Conservation (phyloP, 73 alveolate species). For the Symbiodinium natans region DNA sequence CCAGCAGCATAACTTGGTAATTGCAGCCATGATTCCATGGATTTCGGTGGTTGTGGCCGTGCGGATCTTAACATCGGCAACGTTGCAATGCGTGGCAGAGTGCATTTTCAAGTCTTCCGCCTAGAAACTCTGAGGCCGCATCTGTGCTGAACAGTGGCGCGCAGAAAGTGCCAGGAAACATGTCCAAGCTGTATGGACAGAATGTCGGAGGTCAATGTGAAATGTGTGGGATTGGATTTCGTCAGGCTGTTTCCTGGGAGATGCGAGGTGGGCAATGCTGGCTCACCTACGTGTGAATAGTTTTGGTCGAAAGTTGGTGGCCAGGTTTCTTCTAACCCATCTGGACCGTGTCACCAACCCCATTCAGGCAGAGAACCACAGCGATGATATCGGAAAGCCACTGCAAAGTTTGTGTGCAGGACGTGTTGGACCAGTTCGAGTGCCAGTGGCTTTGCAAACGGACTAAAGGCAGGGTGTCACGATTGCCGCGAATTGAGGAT, state of each 20-base stretch:
- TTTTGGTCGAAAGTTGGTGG: neutral
- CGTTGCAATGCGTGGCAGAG: no score
- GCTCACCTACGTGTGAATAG: neutral
- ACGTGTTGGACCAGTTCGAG: conserved; percentile 60
- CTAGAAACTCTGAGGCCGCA: no score
- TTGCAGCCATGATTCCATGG: no score
- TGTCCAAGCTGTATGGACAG: no score
- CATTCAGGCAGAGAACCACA: conserved; percentile 14
- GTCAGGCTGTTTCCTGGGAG: conserved; percentile 83
- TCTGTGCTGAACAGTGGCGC: no score
- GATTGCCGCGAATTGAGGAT: neutral
- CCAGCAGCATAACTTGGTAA: no score
- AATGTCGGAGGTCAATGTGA: no score
- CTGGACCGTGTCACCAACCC: conserved; percentile 81
- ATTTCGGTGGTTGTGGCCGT: no score
- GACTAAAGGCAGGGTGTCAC: conserved; percentile 18
- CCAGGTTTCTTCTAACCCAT: conserved; percentile 49
- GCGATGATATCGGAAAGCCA: neutral
- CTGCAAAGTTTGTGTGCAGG: neutral
- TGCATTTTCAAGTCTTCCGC: no score
- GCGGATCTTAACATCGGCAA: no score
- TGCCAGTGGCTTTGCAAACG: conserved; percentile 68
- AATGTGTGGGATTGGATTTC: neutral
- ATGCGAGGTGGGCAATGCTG: conserved; percentile 6
- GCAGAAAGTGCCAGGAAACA: no score